A percentile compares a stretch with the other conserved stretches of the same genome.
Evolutionary conservation across 2,329 filamentous ascomycete genomes (phyloP).

Genomic region (Penicillium vulpinum): DNA sequence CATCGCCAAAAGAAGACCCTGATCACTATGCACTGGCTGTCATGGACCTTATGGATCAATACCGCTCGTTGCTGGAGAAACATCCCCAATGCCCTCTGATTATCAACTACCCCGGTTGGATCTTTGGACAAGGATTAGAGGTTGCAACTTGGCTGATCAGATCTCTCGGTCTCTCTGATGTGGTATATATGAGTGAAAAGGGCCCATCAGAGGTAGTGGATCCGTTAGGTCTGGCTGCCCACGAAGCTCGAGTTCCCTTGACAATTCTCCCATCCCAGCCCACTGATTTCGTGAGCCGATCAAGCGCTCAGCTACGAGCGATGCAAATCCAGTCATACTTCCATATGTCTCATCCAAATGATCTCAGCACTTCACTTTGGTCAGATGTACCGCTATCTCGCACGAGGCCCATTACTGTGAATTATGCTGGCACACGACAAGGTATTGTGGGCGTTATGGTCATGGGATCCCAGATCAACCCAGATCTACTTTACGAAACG

Average conservation of each 20-base stretch:
- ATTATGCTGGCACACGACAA: constrained; percentile 47
- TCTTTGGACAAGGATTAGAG: constrained; percentile 54
- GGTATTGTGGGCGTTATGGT: constrained; percentile 55
- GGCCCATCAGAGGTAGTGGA: constrained; percentile 47
- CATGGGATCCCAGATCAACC: constrained; percentile 51
- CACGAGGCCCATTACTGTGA: constrained; percentile 50
- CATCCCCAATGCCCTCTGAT: constrained; percentile 52
- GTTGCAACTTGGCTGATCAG: constrained; percentile 50
- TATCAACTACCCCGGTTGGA: constrained; percentile 59
- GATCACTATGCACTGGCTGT: constrained; percentile 57
- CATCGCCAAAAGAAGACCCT: constrained; percentile 57
- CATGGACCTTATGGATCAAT: constrained; percentile 54
- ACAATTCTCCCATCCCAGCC: constrained; percentile 51
- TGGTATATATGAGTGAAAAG: constrained; percentile 56
- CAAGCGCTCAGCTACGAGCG: constrained; percentile 52
- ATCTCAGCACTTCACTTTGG: constrained; percentile 44
- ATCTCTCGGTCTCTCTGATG: constrained; percentile 50
- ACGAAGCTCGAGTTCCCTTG: constrained; percentile 37
- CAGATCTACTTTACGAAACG: constrained; percentile 51
- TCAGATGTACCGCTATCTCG: constrained; percentile 47
- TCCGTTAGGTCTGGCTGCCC: constrained; percentile 43
- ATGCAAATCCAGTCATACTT: constrained; percentile 66
- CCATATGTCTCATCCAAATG: constrained; percentile 44
- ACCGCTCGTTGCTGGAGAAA: constrained; percentile 43
- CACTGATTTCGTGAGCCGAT: constrained; percentile 47